Evolutionary conservation across 2,329 filamentous ascomycete species (phyloP), one percentile per base, ranked within the genome.

Genomic region (Clonostachys chloroleuca): DNA sequence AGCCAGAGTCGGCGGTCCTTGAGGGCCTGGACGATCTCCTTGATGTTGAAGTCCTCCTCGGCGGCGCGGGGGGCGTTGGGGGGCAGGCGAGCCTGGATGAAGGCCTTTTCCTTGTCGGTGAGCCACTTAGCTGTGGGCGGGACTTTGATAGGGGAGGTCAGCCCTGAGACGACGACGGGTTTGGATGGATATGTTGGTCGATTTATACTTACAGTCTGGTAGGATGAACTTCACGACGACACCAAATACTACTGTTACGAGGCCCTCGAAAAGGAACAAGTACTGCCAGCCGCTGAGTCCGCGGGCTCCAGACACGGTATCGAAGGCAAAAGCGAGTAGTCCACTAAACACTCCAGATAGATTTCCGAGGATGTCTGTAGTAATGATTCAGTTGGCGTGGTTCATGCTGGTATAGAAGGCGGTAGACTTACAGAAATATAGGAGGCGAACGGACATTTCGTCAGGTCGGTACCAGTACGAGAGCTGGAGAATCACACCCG

Each of bases 141-240:
- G 45, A 74, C 69, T 58, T 69, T 69, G 60, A 34, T 67, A 59
- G 43, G 70, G 70, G 24, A 46, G 24, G 18, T 70, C 17, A 68
- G 61, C 20, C 2, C 66, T 73, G 0, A 64, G 24, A 30, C 18
- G 18, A 9, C 8, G 9, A 30, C 24, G 24, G 8, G n/a, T 34
- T 33, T 16, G 24, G 12, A 39, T n/a, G 5, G 16, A 8, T 17
- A 2, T 34, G 12, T 14, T n/a, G 33, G 44, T 24, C 16, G 5
- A 20, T n/a, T 30, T 4, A 16, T n/a, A 47, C 65, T 52, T 56
- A 75, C 72, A 79, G 52, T 81, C 75, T 0, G 77, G 77, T 1
- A 82, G 62, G 0, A 75, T 46, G 45, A 81, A 78, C 61, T 73
- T 79, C 12, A 80, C 68, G 6, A 66, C 55, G 5, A 75, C 54